phyloP scores from a whole-genome alignment of 192 early-diverging fungal genomes.

The Coemansia sp. region DNA sequence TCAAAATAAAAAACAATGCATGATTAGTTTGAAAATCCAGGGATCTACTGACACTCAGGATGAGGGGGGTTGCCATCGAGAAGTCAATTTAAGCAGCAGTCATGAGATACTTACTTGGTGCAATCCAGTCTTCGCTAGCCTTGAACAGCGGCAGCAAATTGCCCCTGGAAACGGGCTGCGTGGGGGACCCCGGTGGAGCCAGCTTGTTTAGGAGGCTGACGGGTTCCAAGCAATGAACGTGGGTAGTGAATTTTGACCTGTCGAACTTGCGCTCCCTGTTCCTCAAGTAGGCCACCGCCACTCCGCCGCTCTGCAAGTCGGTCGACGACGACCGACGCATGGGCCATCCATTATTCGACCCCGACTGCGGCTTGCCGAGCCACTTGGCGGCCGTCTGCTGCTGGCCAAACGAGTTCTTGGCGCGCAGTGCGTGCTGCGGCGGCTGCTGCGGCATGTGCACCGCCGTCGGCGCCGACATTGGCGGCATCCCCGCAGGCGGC shows the following conservation, averaged over 20 bases:
- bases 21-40: neutral
- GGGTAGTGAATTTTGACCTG: conserved; percentile 33
- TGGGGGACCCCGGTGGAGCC: neutral
- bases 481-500: neutral
- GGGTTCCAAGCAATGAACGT: conserved; percentile 41
- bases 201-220: conserved; percentile 29
- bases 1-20: neutral
- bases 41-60: neutral
- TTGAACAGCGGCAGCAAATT: conserved; percentile 46
- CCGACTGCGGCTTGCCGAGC: neutral
- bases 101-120: conserved; percentile 42
- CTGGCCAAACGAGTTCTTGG: neutral
- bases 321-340: conserved; percentile 3
- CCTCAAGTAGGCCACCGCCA: conserved; percentile 30
- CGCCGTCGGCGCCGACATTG: neutral
- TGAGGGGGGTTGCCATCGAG: conserved; percentile 8
- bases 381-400: neutral
- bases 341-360: neutral
- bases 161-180: conserved; percentile 15
- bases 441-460: neutral
- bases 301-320: neutral
- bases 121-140: conserved; percentile 51
- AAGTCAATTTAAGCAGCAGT: conserved; percentile 41
- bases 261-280: conserved; percentile 19
- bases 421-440: conserved; percentile 4